phyloP scores from a whole-genome alignment of 352 stramenopile species.

The Globisporangium radiosum region DNA sequence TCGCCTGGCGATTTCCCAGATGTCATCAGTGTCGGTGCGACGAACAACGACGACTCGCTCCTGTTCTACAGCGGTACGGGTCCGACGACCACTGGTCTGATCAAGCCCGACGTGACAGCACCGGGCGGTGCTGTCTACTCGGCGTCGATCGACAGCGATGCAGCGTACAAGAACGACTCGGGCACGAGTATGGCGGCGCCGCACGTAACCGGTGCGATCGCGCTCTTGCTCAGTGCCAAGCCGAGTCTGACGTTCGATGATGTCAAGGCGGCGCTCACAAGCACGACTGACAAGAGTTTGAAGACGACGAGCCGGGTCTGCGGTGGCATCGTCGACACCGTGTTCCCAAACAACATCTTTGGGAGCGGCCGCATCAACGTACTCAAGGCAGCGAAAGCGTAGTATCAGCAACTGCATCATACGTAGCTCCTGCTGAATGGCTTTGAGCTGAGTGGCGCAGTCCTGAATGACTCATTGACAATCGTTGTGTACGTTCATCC shows the following conservation, averaged over 20 bases:
- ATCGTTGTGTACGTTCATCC: too few species aligned
- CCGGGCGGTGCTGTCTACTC: constrained; percentile 33
- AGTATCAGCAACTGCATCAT: too few species aligned
- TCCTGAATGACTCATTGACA: too few species aligned
- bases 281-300: constrained; percentile 11
- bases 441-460: too few species aligned
- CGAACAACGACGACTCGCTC: constrained; percentile 24
- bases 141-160: constrained; percentile 26
- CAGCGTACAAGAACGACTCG: constrained; percentile 29
- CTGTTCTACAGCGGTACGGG: constrained; percentile 36
- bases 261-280: constrained; percentile 12
- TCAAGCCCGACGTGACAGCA: constrained; percentile 40
- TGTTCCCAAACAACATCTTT: constrained; percentile 22
- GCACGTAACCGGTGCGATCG: constrained; percentile 40
- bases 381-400: neutral
- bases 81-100: constrained; percentile 20
- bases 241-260: constrained; percentile 24
- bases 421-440: too few species aligned
- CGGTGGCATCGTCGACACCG: neutral
- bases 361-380: constrained; percentile 20
- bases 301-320: constrained; percentile 9
- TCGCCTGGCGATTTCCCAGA: constrained; percentile 33
- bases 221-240: constrained; percentile 31
- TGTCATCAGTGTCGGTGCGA: constrained; percentile 32
- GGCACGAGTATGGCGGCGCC: constrained; percentile 53